Evolutionary conservation across 2,329 filamentous ascomycete species (phyloP), one percentile per base, ranked within the genome.

Genomic region (Graphiopsis chlorocephala): DNA sequence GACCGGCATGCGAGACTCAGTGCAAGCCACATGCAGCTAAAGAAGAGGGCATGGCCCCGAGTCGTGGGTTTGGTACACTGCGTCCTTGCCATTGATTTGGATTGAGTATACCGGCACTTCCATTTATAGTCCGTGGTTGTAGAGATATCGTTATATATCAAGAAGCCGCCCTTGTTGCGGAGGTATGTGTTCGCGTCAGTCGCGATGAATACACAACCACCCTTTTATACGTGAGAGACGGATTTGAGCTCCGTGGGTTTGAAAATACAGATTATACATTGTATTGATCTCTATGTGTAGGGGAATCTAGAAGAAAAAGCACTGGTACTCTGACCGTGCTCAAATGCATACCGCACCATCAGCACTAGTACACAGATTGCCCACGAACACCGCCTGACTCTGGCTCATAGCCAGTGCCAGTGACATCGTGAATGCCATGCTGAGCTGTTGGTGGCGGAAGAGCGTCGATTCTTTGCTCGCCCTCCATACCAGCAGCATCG

Each of bases 401-500:
- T 6, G 73, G 66, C n/a, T 67, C 68, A 57, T 70, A 70, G 5
- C 63, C 68, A 3, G 67, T 72, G 15, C 73, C 73, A 20, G 66
- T 68, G 3, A 73, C 67, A 67, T 76, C 72, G 33, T 69, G 65
- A 29, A 75, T 70, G 17, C 73, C 73, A 35, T 73, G 67, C 12
- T 69, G 61, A 17, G 68, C 68, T 5, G 65, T 72, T 7, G 71
- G 56, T 8, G 68, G 50, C 15, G 72, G 73, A 14, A 74, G 26
- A 29, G 63, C 66, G 62, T 74, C 73, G 2, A 68, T 59, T 17
- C 67, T 59, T 53, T 71, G 66, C 29, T 68, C 67, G 25, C 65
- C 70, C 45, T 74, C 73, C 73, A 74, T 72, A 2, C 72, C 72
- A 17, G 72, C 73, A 10, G 60, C 60, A 31, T 73, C 66, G 23